These are phyloP conservation scores for Salvia sclarea DNA, from an alignment of 305 asterid genomes.

Conservation along the genomic window DNA sequence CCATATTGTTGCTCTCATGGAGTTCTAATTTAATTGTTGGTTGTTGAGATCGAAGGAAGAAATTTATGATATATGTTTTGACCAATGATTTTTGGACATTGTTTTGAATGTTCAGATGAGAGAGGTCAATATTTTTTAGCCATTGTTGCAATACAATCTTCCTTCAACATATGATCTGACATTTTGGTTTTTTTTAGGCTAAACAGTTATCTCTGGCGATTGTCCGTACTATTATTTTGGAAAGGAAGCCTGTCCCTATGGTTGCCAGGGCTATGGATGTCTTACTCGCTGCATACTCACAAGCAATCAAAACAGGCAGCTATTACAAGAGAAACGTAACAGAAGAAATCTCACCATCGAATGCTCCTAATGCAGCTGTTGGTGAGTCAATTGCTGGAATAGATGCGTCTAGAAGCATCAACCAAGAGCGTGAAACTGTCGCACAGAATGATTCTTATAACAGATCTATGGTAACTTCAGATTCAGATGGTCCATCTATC, in stretches of 20 bases:
- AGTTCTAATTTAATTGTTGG: slow-evolving; percentile 15
- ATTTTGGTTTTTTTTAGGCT: slow-evolving; percentile 59
- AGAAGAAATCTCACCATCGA: slow-evolving; percentile 53
- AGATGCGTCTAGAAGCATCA: slow-evolving; percentile 47
- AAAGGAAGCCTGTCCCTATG: slow-evolving; percentile 76
- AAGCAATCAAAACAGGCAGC: slow-evolving; percentile 73
- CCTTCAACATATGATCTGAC: slow-evolving; percentile 11
- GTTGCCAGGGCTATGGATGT: slow-evolving; percentile 75
- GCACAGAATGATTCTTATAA: slow-evolving; percentile 41
- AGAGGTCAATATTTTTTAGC: slow-evolving; percentile 23
- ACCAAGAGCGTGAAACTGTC: slow-evolving; percentile 42
- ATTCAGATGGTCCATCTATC: slow-evolving; percentile 54
- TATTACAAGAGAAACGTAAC: slow-evolving; percentile 53
- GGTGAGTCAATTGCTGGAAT: slow-evolving; percentile 37
- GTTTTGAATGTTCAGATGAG: slow-evolving; percentile 23
- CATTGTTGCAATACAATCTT: slow-evolving; percentile 16
- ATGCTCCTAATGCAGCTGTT: slow-evolving; percentile 39
- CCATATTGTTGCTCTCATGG: slow-evolving; percentile 12
- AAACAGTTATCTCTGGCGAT: slow-evolving; percentile 72
- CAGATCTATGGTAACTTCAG: slow-evolving; percentile 51
- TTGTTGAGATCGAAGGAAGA: slow-evolving; percentile 4
- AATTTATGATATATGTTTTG: not conserved
- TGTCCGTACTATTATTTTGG: slow-evolving; percentile 67
- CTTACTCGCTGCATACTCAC: slow-evolving; percentile 62
- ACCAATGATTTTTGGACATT: slow-evolving; percentile 5